Percentiles rank a stretch among this genome's conserved stretches.
Evolutionary conservation across 345 rosid species (phyloP).

Genomic region (Citrus glauca): DNA sequence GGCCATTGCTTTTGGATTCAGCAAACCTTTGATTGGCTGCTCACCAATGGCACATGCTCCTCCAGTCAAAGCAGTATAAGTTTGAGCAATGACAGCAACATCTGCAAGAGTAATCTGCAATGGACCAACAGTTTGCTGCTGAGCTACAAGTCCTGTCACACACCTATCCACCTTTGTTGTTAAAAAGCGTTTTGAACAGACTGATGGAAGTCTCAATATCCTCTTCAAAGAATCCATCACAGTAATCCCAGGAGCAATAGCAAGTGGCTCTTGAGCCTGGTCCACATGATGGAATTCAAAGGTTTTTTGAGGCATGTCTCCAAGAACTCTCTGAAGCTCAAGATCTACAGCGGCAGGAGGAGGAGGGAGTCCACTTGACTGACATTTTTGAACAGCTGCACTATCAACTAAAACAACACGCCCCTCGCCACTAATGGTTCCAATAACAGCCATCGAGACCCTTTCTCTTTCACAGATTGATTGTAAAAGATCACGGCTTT

Average conservation of each 20-base stretch:
- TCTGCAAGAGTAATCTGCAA: constrained; percentile 90
- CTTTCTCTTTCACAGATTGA: constrained; percentile 90
- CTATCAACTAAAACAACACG: constrained; percentile 73
- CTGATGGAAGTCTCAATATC: constrained; percentile 78
- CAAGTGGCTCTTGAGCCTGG: constrained; percentile 60
- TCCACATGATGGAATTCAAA: constrained; percentile 64
- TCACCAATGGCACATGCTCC: constrained; percentile 94
- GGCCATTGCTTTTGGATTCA: constrained; percentile 95
- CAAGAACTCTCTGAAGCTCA: constrained; percentile 89
- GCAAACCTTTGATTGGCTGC: constrained; percentile 85
- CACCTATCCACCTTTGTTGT: constrained; percentile 95
- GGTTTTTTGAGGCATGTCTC: constrained; percentile 87
- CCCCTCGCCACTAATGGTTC: constrained; percentile 74
- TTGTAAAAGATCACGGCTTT: constrained; percentile 57
- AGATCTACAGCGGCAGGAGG: constrained; percentile 93
- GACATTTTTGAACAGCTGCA: constrained; percentile 44
- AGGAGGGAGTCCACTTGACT: constrained; percentile 55
- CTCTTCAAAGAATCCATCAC: constrained; percentile 84
- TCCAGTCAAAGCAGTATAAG: constrained; percentile 68
- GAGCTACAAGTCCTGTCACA: constrained; percentile 96
- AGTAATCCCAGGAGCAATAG: constrained; percentile 81
- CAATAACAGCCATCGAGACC: constrained; percentile 89
- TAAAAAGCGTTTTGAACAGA: constrained; percentile 78
- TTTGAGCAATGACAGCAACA: constrained; percentile 94
- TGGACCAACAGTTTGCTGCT: constrained; percentile 97